Evolutionary conservation across 768 basidiomycete species (phyloP), one percentile per base, ranked within the genome.

Genomic region (Podaxis pistillaris): DNA sequence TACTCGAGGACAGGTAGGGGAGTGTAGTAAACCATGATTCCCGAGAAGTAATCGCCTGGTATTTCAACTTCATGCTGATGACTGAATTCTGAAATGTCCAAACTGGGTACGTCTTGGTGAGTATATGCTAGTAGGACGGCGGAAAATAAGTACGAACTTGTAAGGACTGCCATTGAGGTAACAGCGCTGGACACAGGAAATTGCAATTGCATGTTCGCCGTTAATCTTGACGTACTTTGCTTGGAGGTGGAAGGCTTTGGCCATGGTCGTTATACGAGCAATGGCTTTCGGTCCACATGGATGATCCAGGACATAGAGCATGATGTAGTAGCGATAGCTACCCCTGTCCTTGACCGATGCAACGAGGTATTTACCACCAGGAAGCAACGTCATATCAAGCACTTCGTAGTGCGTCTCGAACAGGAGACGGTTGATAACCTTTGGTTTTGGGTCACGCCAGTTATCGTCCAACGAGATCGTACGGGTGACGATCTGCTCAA

Each of bases 291-390:
- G 78, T 56, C 75, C 82, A 59, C 74, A 67, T 26, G 78, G 80
- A 62, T 87, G 81, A 69, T 90, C 88, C 61, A 90, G 73, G 19
- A 78, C 76, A 64, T 80, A 89, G 0, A 90, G 71, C 12, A 79
- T 71, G 30, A 91, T 69, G 49, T 78, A 82, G 68, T 82, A 87
- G 40, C 78, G 77, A 37, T 74, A 75, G 57, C 74, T 76, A 12
- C 71, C 70, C 2, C 67, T 65, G 67, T 86, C 82, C 65, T 75
- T 77, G 4, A 83, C 81, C 9, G 87, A 89, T 0, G 86, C 85
- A 38, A 89, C 73, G 65, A 90, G 81, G 65, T 86, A 87, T 66
- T 85, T 87, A 19, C 89, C 88, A 1, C 88, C 89, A 6, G 88
- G 85, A 8, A 89, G 77, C 30, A 88, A 70, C 44, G 76, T 79